These are phyloP conservation scores for Suhomyces wounanorum DNA, from an alignment of 1,139 yeast genomes.

Conservation along the genomic window DNA sequence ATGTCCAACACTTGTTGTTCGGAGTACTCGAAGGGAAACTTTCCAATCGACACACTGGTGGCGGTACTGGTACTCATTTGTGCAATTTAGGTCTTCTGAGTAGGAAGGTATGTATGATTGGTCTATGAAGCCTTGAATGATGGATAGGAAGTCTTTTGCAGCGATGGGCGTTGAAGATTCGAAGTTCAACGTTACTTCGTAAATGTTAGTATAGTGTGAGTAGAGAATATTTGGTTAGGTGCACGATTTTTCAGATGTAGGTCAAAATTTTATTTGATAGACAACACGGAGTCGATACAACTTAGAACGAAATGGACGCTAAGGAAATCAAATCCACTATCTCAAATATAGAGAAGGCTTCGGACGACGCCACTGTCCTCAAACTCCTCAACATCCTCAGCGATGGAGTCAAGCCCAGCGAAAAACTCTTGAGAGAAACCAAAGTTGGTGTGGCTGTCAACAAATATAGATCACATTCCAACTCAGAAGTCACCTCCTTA, in stretches of 20 bases:
- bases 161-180: neutral
- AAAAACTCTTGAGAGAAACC: constrained; percentile 83
- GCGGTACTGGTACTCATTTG: constrained; percentile 11
- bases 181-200: neutral
- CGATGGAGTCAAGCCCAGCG: constrained; percentile 80
- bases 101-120: neutral
- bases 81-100: too few species aligned
- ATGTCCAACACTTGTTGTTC: constrained; percentile 87
- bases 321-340: constrained; percentile 74
- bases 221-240: neutral
- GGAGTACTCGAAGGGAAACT: constrained; percentile 40
- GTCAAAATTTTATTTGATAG: constrained; percentile 4
- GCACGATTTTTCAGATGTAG: neutral
- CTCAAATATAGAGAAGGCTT: constrained; percentile 70
- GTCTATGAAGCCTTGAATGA: neutral
- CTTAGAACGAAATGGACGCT: constrained; percentile 53
- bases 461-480: constrained; percentile 72
- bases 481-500: constrained; percentile 62
- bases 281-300: neutral
- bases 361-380: constrained; percentile 64
- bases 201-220: neutral
- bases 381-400: constrained; percentile 68
- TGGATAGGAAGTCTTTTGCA: neutral
- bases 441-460: constrained; percentile 97
- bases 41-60: constrained; percentile 20